A percentile compares a stretch with the other conserved stretches of the same genome.
phyloP scores from a whole-genome alignment of 257 asterid genomes.

The Oldenlandia corymbosa region DNA sequence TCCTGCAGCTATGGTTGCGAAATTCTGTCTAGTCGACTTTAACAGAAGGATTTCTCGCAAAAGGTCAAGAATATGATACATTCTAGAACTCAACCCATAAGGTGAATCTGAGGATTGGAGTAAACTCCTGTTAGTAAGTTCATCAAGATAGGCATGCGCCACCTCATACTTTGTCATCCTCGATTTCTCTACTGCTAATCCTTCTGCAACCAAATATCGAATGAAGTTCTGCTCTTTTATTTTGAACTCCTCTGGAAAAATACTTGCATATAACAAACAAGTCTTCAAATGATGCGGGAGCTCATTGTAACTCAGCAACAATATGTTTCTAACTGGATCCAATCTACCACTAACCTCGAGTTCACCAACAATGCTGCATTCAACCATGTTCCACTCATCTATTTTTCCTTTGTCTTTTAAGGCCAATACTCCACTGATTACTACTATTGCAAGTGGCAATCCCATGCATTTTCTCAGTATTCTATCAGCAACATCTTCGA shows the following conservation, averaged over 20 bases:
- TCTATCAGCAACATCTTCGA: not conserved
- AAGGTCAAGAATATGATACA: slow-evolving; percentile 23
- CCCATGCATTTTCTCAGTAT: not conserved
- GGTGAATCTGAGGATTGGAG: slow-evolving; percentile 18
- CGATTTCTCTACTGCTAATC: slow-evolving; percentile 17
- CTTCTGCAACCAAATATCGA: slow-evolving; percentile 30
- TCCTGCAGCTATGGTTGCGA: not conserved
- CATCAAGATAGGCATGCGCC: slow-evolving; percentile 22
- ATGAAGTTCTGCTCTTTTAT: slow-evolving; percentile 2
- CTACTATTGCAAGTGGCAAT: not conserved
- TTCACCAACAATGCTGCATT: not conserved
- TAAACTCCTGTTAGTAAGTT: slow-evolving; percentile 22
- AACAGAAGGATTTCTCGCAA: slow-evolving; percentile 2
- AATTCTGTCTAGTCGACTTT: not conserved
- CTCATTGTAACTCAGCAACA: slow-evolving; percentile 8
- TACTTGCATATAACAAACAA: not conserved
- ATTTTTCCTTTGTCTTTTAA: not conserved
- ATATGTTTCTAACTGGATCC: not conserved
- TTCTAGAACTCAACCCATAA: slow-evolving; percentile 4
- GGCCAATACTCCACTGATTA: not conserved
- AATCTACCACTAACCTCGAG: not conserved
- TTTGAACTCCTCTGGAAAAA: slow-evolving; percentile 14
- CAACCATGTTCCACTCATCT: not conserved
- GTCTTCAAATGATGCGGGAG: not conserved
- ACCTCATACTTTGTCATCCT: slow-evolving; percentile 20